Evolutionary conservation across 2,329 filamentous ascomycete species (phyloP).

Genomic region (Parastagonospora nodorum): DNA sequence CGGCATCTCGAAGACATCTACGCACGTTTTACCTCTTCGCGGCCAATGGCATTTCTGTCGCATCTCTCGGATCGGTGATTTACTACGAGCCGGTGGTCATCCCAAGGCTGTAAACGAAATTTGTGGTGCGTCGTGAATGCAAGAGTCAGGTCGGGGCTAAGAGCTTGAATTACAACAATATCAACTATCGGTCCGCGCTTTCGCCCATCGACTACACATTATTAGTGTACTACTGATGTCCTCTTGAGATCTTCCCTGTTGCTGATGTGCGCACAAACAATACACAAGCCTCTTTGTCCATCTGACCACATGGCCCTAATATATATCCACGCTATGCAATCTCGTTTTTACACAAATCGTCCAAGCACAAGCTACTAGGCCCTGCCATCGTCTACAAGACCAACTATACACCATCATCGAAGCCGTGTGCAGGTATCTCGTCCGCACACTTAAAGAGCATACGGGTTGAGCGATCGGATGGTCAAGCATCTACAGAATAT

Average conservation of each 20-base stretch:
- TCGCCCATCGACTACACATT: slow-evolving; percentile 31
- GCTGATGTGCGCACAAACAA: slow-evolving; percentile 35
- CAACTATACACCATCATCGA: background rate
- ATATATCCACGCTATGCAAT: slow-evolving; percentile 41
- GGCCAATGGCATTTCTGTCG: slow-evolving; percentile 4
- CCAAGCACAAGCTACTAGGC: slow-evolving; percentile 14
- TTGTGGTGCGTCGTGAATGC: slow-evolving; percentile 16
- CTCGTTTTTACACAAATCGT: slow-evolving; percentile 35
- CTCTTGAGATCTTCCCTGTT: slow-evolving; percentile 11
- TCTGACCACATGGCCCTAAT: slow-evolving; percentile 22
- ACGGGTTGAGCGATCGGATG: slow-evolving; percentile 82
- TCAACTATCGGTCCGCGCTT: slow-evolving; percentile 11
- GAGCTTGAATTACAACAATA: slow-evolving; percentile 26
- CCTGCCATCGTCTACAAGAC: background rate
- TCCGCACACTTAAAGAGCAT: slow-evolving; percentile 57
- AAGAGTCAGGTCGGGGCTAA: slow-evolving; percentile 15
- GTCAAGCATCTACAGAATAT: slow-evolving; percentile 69
- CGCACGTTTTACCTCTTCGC: slow-evolving; percentile 8
- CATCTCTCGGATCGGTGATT: background rate
- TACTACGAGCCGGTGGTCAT: background rate
- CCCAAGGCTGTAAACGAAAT: slow-evolving; percentile 15
- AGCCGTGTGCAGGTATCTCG: too few relatives aligned
- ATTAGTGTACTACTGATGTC: slow-evolving; percentile 38
- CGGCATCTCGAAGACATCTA: slow-evolving; percentile 1
- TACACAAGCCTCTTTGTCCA: slow-evolving; percentile 32